phyloP scores from a whole-genome alignment of 2,329 filamentous ascomycete species.

The Neopestalotiopsis sp. region DNA sequence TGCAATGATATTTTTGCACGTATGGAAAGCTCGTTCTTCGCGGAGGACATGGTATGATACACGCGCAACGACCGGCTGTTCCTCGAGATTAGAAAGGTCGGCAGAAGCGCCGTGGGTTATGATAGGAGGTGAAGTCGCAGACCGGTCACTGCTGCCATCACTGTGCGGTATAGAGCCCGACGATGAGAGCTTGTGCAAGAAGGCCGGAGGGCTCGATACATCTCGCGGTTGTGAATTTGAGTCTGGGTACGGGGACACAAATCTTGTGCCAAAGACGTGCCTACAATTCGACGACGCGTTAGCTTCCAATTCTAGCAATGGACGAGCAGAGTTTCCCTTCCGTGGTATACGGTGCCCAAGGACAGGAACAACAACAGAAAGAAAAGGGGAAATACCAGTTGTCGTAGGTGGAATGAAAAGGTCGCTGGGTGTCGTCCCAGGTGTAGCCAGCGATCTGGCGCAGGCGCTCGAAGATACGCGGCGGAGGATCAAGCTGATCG shows the following conservation, averaged over 20 bases:
- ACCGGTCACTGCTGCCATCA: slow-evolving; percentile 47
- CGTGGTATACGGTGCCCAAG: background rate
- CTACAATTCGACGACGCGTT: slow-evolving; percentile 40
- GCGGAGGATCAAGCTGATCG: slow-evolving; percentile 66
- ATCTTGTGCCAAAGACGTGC: slow-evolving; percentile 71
- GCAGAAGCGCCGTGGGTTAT: slow-evolving; percentile 40
- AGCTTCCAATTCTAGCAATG: slow-evolving; percentile 19
- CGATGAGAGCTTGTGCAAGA: slow-evolving; percentile 45
- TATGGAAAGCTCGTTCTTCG: slow-evolving; percentile 86
- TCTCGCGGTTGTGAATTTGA: slow-evolving; percentile 52
- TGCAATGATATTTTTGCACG: slow-evolving; percentile 74
- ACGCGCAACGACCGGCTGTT: slow-evolving; percentile 74
- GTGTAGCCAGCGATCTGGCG: slow-evolving; percentile 75
- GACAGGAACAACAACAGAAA: background rate
- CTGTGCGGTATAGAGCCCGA: slow-evolving; percentile 42
- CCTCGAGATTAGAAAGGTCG: slow-evolving; percentile 63
- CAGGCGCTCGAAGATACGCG: slow-evolving; percentile 74
- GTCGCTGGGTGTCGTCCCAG: slow-evolving; percentile 71
- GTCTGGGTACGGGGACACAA: slow-evolving; percentile 55
- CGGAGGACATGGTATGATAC: slow-evolving; percentile 83
- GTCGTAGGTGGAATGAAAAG: slow-evolving; percentile 77
- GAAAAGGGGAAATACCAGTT: slow-evolving; percentile 68
- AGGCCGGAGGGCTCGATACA: slow-evolving; percentile 49
- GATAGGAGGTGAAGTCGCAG: slow-evolving; percentile 40
- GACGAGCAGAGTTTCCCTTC: slow-evolving; percentile 15